A percentile compares a stretch with the other conserved stretches of the same genome.
Conservation (phyloP, 805 yeast genomes). For the Starmerella floricola region DNA sequence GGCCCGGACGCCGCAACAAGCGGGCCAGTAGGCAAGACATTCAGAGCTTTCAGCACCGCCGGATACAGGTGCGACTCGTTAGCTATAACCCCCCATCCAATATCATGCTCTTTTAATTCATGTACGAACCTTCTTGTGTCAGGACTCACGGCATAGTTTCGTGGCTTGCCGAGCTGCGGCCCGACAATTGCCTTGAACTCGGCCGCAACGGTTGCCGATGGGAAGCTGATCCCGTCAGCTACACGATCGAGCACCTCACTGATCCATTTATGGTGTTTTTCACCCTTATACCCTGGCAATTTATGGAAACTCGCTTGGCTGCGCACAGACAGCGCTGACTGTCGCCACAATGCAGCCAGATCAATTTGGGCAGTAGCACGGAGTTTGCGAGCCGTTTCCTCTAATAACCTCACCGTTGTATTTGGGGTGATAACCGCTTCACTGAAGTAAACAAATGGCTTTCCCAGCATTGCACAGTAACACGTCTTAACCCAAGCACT, state of each 20-base stretch:
- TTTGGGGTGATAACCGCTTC: conserved; percentile 19
- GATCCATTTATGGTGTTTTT: conserved; percentile 15
- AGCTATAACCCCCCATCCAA: conserved; percentile 26
- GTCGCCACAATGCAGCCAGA: conserved; percentile 10
- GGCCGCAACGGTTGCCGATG: not conserved
- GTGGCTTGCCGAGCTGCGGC: conserved; percentile 12
- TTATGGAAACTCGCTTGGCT: conserved; percentile 17
- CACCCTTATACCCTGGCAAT: conserved; percentile 12
- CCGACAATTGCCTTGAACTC: conserved; percentile 5
- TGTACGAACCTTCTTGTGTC: conserved; percentile 12
- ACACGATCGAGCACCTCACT: conserved; percentile 6
- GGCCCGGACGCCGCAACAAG: conserved; percentile 10
- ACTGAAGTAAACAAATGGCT: conserved; percentile 22
- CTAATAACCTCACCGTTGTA: conserved; percentile 3
- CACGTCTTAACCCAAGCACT: too few relatives aligned
- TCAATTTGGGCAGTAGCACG: conserved; percentile 6
- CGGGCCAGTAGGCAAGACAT: conserved; percentile 14
- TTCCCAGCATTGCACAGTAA: too few relatives aligned
- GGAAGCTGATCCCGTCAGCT: conserved; percentile 6
- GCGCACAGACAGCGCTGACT: conserved; percentile 16
- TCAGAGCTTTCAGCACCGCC: conserved; percentile 13
- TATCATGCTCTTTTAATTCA: conserved; percentile 7
- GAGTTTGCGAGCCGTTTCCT: not conserved
- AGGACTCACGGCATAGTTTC: conserved; percentile 16
- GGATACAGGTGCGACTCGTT: conserved; percentile 22